A percentile compares a stretch with the other conserved stretches of the same genome.
phyloP scores from a whole-genome alignment of 148 eudicot species.

The Rhododendron ovatum region DNA sequence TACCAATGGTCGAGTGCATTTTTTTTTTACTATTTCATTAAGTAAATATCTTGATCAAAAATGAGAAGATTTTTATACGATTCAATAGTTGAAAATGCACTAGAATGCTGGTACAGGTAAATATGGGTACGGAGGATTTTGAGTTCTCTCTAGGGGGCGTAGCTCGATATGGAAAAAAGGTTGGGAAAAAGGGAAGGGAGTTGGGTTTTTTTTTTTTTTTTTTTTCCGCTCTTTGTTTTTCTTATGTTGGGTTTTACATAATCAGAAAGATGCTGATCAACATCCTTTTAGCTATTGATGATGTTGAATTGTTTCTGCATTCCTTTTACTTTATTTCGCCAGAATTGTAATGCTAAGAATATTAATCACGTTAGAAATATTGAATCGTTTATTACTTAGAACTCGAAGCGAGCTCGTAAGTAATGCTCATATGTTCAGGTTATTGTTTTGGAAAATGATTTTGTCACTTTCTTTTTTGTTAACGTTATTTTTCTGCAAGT shows the following conservation, averaged over 20 bases:
- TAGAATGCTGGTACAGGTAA: neutral
- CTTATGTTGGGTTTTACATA: neutral
- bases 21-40: neutral
- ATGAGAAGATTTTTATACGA: neutral
- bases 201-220: neutral
- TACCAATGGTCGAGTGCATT: neutral
- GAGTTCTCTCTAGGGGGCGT: neutral
- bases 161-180: neutral
- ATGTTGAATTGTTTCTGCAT: neutral
- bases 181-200: neutral
- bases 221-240: neutral
- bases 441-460: no score
- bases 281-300: neutral
- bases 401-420: no score
- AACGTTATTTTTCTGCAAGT: no score
- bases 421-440: no score
- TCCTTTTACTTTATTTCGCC: neutral
- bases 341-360: neutral
- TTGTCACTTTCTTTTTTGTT: no score
- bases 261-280: conserved; percentile 5
- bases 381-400: no score
- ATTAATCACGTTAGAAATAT: no score
- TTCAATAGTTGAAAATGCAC: neutral
- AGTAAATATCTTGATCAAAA: neutral
- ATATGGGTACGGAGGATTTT: neutral